A percentile compares a stretch with the other conserved stretches of the same genome.
These are phyloP conservation scores for Backusella liffmaniae DNA, from an alignment of 192 early-diverging fungal species.

Conservation along the genomic window DNA sequence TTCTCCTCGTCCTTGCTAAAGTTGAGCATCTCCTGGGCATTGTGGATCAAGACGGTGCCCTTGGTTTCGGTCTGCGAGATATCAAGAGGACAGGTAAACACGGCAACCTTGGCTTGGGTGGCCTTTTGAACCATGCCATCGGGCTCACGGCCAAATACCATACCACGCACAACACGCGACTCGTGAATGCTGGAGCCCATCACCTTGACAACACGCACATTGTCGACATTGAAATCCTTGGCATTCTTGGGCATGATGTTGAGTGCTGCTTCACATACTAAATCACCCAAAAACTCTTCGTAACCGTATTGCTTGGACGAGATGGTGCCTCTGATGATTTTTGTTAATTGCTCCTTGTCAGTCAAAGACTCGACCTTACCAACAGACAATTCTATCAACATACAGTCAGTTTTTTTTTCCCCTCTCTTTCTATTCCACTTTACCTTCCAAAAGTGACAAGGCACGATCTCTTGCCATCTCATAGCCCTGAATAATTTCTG, in stretches of 20 bases:
- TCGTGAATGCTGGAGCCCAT: conserved; percentile 90
- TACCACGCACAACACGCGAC: conserved; percentile 87
- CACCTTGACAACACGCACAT: conserved; percentile 95
- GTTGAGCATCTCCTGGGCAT: conserved; percentile 93
- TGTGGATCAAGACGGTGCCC: conserved; percentile 97
- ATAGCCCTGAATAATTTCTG: conserved; percentile 94
- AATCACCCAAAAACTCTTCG: conserved; percentile 78
- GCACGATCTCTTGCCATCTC: conserved; percentile 85
- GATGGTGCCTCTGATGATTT: conserved; percentile 78
- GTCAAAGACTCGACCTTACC: conserved; percentile 58
- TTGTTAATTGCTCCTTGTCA: conserved; percentile 62
- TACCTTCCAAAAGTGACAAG: conserved; percentile 79
- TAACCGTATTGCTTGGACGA: conserved; percentile 95
- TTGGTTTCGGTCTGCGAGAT: conserved; percentile 96
- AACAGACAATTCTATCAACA: conserved; percentile 58
- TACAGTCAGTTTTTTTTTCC: not conserved
- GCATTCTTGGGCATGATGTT: conserved; percentile 90
- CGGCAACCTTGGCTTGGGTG: conserved; percentile 88
- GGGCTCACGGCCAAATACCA: conserved; percentile 94
- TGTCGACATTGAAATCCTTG: conserved; percentile 91
- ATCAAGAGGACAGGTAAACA: conserved; percentile 94
- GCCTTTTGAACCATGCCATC: conserved; percentile 74
- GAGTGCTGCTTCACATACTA: conserved; percentile 83
- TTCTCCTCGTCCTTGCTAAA: conserved; percentile 96
- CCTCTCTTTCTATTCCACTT: too few relatives aligned